Percentiles rank a stretch among this genome's conserved stretches.
Conservation (phyloP, 164 flowering plant genomes). For the Tinospora cordifolia region DNA sequence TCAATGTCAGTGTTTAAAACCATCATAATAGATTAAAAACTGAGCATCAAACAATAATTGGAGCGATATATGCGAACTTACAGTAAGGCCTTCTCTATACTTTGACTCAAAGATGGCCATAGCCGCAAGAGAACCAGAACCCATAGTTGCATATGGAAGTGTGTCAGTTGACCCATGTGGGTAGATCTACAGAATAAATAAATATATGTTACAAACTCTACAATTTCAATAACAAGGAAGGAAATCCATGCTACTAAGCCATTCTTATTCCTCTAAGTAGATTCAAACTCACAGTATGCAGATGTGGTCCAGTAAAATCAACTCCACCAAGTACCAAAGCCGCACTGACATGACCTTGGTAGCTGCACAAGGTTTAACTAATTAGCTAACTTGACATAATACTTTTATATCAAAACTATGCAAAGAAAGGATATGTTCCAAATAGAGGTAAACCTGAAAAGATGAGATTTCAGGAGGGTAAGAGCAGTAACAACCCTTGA, state of each 20-base stretch:
- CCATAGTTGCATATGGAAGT: constrained; percentile 95
- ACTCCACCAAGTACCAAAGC: constrained; percentile 99
- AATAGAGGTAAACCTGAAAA: constrained; percentile 50
- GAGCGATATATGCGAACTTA: constrained; percentile 34
- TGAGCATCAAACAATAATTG: neutral
- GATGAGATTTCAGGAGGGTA: constrained; percentile 79
- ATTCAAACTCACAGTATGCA: constrained; percentile 73
- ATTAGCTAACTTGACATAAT: neutral
- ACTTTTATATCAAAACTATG: neutral
- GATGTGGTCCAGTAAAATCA: constrained; percentile 92
- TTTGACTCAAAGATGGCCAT: constrained; percentile 89
- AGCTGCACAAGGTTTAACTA: constrained; percentile 31
- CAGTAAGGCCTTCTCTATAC: constrained; percentile 76
- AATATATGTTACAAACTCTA: neutral
- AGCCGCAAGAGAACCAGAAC: constrained; percentile 96
- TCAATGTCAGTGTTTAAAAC: neutral
- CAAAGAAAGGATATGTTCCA: neutral
- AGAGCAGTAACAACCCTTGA: constrained; percentile 89
- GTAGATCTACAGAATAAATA: constrained; percentile 58
- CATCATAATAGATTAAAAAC: neutral
- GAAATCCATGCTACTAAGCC: neutral
- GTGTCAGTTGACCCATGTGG: constrained; percentile 99
- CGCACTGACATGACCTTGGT: constrained; percentile 88
- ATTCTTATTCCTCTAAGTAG: neutral
- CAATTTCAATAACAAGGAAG: neutral